Conservation (phyloP, 2,329 filamentous ascomycete species). For the Zymoseptoria passerinii region DNA sequence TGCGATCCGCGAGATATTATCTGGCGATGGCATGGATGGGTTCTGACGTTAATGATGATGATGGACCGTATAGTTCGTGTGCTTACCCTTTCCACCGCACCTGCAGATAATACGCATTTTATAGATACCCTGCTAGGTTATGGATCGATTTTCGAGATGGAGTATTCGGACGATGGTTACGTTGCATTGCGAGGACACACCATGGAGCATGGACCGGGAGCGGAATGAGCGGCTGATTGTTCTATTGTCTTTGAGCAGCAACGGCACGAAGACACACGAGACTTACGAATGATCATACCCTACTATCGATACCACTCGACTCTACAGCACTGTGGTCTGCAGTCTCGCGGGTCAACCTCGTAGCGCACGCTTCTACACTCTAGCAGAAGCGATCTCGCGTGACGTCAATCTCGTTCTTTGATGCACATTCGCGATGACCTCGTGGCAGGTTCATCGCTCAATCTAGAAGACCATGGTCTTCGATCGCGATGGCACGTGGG, state of each 20-base stretch:
- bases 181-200: background rate
- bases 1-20: constrained; percentile 20
- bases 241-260: background rate
- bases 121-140: background rate
- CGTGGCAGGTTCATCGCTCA: background rate
- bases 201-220: background rate
- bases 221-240: background rate
- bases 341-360: background rate
- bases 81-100: constrained; percentile 3
- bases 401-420: background rate
- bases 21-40: constrained; percentile 10
- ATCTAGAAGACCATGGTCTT: background rate
- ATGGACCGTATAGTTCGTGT: constrained; percentile 6
- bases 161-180: background rate
- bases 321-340: background rate
- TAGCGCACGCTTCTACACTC: background rate
- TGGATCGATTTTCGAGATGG: background rate
- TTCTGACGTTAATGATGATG: constrained; percentile 6
- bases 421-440: background rate
- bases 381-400: background rate
- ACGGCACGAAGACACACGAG: background rate
- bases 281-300: background rate
- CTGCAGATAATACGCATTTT: constrained; percentile 15
- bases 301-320: background rate
- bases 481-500: background rate